Base-by-base conservation (phyloP, 208 protist genomes). In the Leishmania braziliensis region DNA sequence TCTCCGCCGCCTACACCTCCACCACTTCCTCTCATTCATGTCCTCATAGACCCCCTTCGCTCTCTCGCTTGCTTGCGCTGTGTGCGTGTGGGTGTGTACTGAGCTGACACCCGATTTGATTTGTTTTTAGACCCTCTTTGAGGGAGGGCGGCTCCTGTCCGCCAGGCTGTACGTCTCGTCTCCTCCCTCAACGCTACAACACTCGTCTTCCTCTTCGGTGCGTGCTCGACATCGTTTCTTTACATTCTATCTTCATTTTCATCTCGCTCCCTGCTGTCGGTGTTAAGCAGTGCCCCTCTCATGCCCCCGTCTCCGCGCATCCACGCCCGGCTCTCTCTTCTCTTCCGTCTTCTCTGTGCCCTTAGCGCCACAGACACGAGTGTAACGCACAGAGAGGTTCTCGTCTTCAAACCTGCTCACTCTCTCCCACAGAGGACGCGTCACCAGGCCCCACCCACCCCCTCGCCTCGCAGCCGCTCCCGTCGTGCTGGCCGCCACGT, bases 11-110 rank as follows among this genome's bases (percentile, higher is more conserved):
- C 65, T 70, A 46, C 43, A 46, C 65, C 29, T 33, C 65, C 53
- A 16, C 66, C 10, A 29, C 51, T 43, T 23, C 2, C 36, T 63
- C 29, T 48, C 48, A 36, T 51, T 62, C 26, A 66, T 53, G 6
- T 69, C 6, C 46, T 10, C 48, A 36, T 71, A 10, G 20, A 20
- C 29, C 4, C 1, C 29, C 16, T 18, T 33, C 43, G 29, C 33
- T 48, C 39, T 20, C 29, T 36, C 65, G 39, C 36, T 26, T 18
- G 18, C 43, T 46, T 29, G 5, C 68, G 39, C 5, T 75, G 46
- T 78, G 14, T 78, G 29, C 81, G 68, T 78, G 46, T 77, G 65
- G 16, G 65, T 71, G 39, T 48, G 66, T 50, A 16, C 18, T 36
- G 65, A n/a, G 23, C 56, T 46, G 43, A 46, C 43, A 46, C 43